Base-by-base conservation (phyloP, 805 yeast species). In the Blastobotrys peoriensis region DNA sequence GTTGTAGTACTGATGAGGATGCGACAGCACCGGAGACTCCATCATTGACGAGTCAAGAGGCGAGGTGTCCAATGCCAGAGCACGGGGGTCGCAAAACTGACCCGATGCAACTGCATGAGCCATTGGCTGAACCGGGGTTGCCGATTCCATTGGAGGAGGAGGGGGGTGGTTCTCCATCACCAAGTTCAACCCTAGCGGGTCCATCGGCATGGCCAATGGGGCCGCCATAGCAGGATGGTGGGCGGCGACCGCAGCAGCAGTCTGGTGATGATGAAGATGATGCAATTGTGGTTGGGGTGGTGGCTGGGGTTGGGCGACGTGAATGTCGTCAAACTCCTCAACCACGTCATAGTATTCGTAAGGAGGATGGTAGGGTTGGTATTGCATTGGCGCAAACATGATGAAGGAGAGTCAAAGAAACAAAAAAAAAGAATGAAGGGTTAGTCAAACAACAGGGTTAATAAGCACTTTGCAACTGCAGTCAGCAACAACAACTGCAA, bases 1-100 rank as follows among this genome's bases (percentile, higher is more conserved):
- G 13, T 25, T 8, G 30, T 25, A 25, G 13, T 25, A 25, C 8
- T 25, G 30, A 25, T 25, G 30, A 25, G 30, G 30, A 13, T 25
- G 30, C 8, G 30, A 25, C 13, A 25, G 30, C 13, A 25, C 30
- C 8, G 30, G 30, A 25, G 10, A 8, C 13, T 25, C 30, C 8
- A 25, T 13, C 30, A 25, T 25, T 8, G 30, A 8, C 8, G 30
- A 25, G 30, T 10, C 19, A 28, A 37, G 20, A 16, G 37, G 27
- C 27, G 19, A 16, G 19, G 20, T 28, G 43, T 18, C 33, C 30
- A 40, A 15, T 10, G 43, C 43, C 28, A 40, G 19, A 3, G 43
- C 43, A 16, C 43, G 21, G 15, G 43, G 43, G 37, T 40, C 43
- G 17, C 43, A 40, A 25, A 40, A 40, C 15, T 34, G 21, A 16